These are phyloP conservation scores for Linanthus parryae DNA, from an alignment of 148 eudicot genomes.

Conservation along the genomic window DNA sequence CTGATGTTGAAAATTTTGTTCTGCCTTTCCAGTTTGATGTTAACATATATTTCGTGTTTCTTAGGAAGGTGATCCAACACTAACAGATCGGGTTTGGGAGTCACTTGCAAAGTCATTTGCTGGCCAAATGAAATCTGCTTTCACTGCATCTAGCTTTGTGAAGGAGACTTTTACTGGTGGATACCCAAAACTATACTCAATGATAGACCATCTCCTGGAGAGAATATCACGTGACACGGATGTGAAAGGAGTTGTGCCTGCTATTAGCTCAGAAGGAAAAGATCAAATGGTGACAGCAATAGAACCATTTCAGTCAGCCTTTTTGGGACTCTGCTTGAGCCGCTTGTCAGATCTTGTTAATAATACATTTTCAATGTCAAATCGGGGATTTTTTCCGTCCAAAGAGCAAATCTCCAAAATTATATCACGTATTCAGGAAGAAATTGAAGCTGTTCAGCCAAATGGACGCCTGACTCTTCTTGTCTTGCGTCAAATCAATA, in stretches of 20 bases:
- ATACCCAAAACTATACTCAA: constrained; percentile 81
- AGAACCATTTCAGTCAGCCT: constrained; percentile 66
- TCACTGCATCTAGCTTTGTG: constrained; percentile 89
- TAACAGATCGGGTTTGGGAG: constrained; percentile 94
- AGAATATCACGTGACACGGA: constrained; percentile 91
- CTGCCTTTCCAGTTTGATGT: too few species aligned
- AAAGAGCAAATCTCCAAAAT: constrained; percentile 43
- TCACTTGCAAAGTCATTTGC: constrained; percentile 83
- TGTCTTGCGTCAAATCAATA: constrained; percentile 61
- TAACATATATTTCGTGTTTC: constrained; percentile 14
- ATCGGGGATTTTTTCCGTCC: constrained; percentile 81
- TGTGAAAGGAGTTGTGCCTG: constrained; percentile 94
- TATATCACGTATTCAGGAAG: constrained; percentile 41
- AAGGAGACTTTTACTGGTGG: constrained; percentile 79
- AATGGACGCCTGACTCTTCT: constrained; percentile 84
- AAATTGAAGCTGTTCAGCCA: constrained; percentile 85
- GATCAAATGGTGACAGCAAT: constrained; percentile 70
- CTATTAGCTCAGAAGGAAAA: constrained; percentile 67
- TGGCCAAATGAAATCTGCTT: constrained; percentile 85
- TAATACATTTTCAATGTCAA: constrained; percentile 56
- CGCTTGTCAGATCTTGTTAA: constrained; percentile 88
- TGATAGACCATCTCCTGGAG: constrained; percentile 77
- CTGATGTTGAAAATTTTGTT: too few species aligned
- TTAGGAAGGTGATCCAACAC: constrained; percentile 78
- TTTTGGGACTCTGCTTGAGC: constrained; percentile 59